Percentiles rank a stretch among this genome's conserved stretches.
These are phyloP conservation scores for Candida glaebosa DNA, from an alignment of 805 yeast species.

Conservation along the genomic window DNA sequence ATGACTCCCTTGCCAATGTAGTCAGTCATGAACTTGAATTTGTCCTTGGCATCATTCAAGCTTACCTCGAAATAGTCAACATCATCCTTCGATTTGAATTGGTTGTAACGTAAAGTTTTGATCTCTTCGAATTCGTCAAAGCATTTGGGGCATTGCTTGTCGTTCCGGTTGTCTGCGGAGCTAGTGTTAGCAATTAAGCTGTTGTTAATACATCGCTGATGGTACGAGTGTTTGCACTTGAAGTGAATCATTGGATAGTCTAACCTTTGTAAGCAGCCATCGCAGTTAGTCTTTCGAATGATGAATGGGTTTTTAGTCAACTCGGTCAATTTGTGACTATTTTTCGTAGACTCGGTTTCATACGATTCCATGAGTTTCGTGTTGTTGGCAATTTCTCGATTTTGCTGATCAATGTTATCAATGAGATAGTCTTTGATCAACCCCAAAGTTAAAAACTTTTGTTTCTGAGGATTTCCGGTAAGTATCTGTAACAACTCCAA, in stretches of 20 bases:
- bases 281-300: constrained; percentile 61
- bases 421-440: constrained; percentile 66
- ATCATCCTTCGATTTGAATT: constrained; percentile 59
- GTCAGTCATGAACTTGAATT: constrained; percentile 73
- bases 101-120: constrained; percentile 53
- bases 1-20: constrained; percentile 87
- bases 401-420: constrained; percentile 55
- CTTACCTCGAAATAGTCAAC: constrained; percentile 60
- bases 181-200: constrained; percentile 23
- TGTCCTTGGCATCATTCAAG: constrained; percentile 51
- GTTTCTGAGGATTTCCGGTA: constrained; percentile 31
- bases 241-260: constrained; percentile 83
- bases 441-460: constrained; percentile 61
- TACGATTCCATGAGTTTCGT: constrained; percentile 64
- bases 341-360: constrained; percentile 58
- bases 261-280: constrained; percentile 58
- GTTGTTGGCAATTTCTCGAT: constrained; percentile 66
- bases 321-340: constrained; percentile 50
- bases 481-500: constrained; percentile 73
- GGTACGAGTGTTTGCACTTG: constrained; percentile 82
- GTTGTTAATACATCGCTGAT: constrained; percentile 70
- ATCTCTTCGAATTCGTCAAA: constrained; percentile 67
- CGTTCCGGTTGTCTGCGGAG: constrained; percentile 9
- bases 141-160: constrained; percentile 67
- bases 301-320: constrained; percentile 46